Evolutionary conservation across 306 rosid genomes (phyloP), one percentile per base, ranked within the genome.

Genomic region (Prunus davidiana): DNA sequence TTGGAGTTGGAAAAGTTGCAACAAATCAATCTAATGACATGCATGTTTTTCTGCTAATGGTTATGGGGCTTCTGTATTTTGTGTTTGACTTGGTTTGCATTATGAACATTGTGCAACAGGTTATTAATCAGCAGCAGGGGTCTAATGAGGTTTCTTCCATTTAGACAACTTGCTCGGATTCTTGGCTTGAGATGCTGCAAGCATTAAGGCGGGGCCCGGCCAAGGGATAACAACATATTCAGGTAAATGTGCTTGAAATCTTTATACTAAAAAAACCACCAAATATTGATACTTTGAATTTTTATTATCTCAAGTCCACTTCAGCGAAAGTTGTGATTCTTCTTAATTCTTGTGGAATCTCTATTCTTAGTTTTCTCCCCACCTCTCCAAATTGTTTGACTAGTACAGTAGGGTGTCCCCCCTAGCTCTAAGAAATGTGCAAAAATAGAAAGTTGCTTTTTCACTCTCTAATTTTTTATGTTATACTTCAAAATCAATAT

Each of bases 151-250:
- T 47, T 56, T 24, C 24, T 60, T 52, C 51, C 66, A 52, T 58
- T 38, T 18, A 56, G 47, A 20, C 79, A 49, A 74, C n/a, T 74
- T 80, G 83, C 13, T 60, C 12, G 64, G 79, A 64, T 67, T 64
- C 77, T 80, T 47, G 57, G 69, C 47, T 55, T 49, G 60, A 76
- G 74, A 71, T 56, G 82, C 74, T 71, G 57, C 72, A 19, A 38
- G 51, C 7, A 60, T 50, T 27, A 22, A 60, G 64, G 18, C 62
- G 16, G 74, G 73, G 54, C 20, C 74, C 11, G 30, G 25, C 47
- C 6, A 60, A 38, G 74, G 15, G 43, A 32, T 18, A 41, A 49
- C 28, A 25, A 56, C 4, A 56, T 55, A 30, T 64, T 55, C 30
- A 43, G 43, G 38, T 52, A 50, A 51, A 25, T 62, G 67, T 61